Evolutionary conservation across 2,329 filamentous ascomycete genomes (phyloP).

Genomic region (Fusarium sp.): DNA sequence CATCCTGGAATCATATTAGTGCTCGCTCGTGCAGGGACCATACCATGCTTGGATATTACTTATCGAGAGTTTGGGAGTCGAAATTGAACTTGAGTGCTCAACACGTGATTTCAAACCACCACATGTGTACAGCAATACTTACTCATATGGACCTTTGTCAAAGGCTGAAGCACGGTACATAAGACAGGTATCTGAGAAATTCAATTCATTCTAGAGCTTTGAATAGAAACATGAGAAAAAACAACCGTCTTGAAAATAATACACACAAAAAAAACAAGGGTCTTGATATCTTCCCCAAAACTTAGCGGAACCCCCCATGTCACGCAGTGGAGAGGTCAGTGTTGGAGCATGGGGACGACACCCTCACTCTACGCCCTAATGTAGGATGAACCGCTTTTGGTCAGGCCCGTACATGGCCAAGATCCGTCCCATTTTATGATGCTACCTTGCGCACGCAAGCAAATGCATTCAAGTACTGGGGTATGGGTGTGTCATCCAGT

Average conservation of each 20-base stretch:
- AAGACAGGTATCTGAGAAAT: neutral
- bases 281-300: constrained; percentile 40
- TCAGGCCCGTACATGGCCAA: constrained; percentile 45
- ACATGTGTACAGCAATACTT: neutral
- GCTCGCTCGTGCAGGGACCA: constrained; percentile 28
- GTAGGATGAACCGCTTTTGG: constrained; percentile 50
- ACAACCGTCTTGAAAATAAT: neutral
- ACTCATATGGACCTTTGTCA: neutral
- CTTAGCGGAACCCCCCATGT: constrained; percentile 37
- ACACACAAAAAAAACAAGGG: constrained; percentile 39
- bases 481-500: constrained; percentile 23
- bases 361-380: constrained; percentile 51
- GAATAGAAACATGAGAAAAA: neutral
- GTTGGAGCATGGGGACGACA: constrained; percentile 46
- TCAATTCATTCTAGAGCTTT: neutral
- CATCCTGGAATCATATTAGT: constrained; percentile 33
- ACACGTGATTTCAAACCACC: constrained; percentile 1
- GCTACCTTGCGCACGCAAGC: constrained; percentile 28
- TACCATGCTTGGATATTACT: neutral
- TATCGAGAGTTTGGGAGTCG: constrained; percentile 24
- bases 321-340: constrained; percentile 40
- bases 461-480: constrained; percentile 34
- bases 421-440: constrained; percentile 48
- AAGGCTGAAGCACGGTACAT: neutral
- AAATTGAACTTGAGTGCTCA: constrained; percentile 8